Conservation (phyloP, 768 basidiomycete genomes). For the Tylopilus plumbeoviolaceoides region DNA sequence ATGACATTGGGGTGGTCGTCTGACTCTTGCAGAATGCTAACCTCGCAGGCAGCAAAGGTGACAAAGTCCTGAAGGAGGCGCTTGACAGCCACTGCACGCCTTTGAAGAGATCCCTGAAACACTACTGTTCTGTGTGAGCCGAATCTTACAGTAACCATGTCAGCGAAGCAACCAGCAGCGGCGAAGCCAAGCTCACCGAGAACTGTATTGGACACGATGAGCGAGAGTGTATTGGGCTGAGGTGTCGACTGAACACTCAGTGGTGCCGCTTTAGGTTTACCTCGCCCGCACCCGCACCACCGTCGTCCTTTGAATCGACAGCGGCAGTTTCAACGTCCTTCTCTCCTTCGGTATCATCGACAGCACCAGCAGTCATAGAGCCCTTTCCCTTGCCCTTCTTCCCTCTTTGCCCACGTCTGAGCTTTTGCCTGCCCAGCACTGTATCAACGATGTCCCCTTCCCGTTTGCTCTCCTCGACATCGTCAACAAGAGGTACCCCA, state of each 20-base stretch:
- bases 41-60: constrained; percentile 90
- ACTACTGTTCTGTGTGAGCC: constrained; percentile 98
- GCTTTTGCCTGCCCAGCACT: constrained; percentile 41
- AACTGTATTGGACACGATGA: constrained; percentile 69
- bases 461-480: constrained; percentile 57
- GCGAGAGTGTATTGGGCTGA: constrained; percentile 38
- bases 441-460: constrained; percentile 41
- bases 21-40: constrained; percentile 89
- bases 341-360: constrained; percentile 24
- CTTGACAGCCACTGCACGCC: constrained; percentile 97
- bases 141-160: constrained; percentile 53
- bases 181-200: constrained; percentile 49
- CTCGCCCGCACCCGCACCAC: constrained; percentile 19
- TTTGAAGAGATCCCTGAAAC: constrained; percentile 88
- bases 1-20: constrained; percentile 99
- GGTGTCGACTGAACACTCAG: constrained; percentile 26
- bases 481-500: constrained; percentile 23
- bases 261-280: constrained; percentile 13
- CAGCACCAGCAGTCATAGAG: constrained; percentile 3
- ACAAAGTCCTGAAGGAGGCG: constrained; percentile 94
- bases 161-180: not conserved
- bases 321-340: constrained; percentile 24
- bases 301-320: constrained; percentile 35
- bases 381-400: constrained; percentile 47
- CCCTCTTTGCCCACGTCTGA: constrained; percentile 40